Evolutionary conservation across 192 early-diverging fungal species (phyloP), one percentile per base, ranked within the genome.

Genomic region (Backusella sp.): DNA sequence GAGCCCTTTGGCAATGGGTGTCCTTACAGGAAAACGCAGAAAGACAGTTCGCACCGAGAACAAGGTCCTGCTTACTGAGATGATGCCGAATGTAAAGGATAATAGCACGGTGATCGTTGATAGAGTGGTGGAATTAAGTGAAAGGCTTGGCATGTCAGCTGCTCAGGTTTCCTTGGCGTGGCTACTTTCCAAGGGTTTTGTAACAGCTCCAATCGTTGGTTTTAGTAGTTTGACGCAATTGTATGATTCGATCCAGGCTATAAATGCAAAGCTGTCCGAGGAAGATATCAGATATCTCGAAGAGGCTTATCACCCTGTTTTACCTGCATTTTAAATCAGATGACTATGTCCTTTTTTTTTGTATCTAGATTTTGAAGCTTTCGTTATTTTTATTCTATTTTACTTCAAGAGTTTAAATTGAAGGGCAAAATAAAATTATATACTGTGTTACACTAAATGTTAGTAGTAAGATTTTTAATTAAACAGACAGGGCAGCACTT

Each of bases 1-100:
- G 76, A 62, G 69, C 15, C 74, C 82, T 7, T 35, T 84, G 5
- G 82, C 82, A 14, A 66, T 80, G 34, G 79, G 82, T 46, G 34
- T 44, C 7, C 59, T 84, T 26, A 65, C 74, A 17, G 73, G 70
- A 39, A 77, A 77, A 52, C 68, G 72, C 46, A 46, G 80, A 56
- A 67, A 66, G 23, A 78, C 77, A 17, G 30, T 26, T 17, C 66
- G 69, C 11, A 23, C 21, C 36, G 66, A 72, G 12, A 44, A 21
- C 2, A 46, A 65, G 35, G 32, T 62, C 0, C 11, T 23, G n/a
- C 56, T 72, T 9, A 23, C 21, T 36, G n/a, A 37, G n/a, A 21
- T 23, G 19, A 37, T 17, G 19, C 23, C 17, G 11, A 34, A 69
- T 36, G n/a, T 15, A 69, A 37, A 49, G 66, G 32, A 41, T 39